Evolutionary conservation across 2,329 filamentous ascomycete genomes (phyloP).

Genomic region (Monilinia aucupariae): DNA sequence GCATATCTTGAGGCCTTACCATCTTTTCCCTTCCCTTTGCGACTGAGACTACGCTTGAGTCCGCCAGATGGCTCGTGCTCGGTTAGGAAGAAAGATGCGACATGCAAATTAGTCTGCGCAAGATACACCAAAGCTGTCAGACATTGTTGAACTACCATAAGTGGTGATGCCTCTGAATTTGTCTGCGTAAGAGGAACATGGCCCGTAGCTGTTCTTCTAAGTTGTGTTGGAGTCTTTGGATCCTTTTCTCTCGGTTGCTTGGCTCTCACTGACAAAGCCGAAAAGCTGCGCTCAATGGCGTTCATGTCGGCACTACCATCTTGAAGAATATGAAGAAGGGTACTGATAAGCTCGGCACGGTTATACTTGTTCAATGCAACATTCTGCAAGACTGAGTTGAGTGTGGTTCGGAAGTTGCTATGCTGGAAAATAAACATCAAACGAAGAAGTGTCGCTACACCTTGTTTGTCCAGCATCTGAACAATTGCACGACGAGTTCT

Average conservation of each 20-base stretch:
- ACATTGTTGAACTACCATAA: conserved; percentile 94
- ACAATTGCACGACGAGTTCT: conserved; percentile 73
- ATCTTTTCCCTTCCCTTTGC: conserved; percentile 86
- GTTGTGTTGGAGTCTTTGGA: conserved; percentile 70
- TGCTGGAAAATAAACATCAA: conserved; percentile 97
- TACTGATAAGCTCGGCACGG: conserved; percentile 86
- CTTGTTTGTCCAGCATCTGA: conserved; percentile 95
- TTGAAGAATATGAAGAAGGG: conserved; percentile 86
- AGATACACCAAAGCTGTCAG: conserved; percentile 79
- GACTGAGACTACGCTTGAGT: conserved; percentile 68
- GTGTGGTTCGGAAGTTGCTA: conserved; percentile 73
- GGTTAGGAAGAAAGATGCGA: conserved; percentile 86
- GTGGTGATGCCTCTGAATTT: conserved; percentile 83
- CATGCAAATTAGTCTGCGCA: conserved; percentile 76
- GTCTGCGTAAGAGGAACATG: conserved; percentile 45
- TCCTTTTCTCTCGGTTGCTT: conserved; percentile 64
- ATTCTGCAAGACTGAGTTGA: conserved; percentile 84
- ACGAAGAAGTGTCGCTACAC: conserved; percentile 91
- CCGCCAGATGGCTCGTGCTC: conserved; percentile 80
- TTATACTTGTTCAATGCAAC: conserved; percentile 97
- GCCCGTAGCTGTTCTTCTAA: conserved; percentile 64
- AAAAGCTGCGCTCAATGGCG: conserved; percentile 92
- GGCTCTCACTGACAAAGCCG: conserved; percentile 84
- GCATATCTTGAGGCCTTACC: conserved; percentile 80
- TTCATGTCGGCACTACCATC: conserved; percentile 91